A percentile compares a stretch with the other conserved stretches of the same genome.
Evolutionary conservation across 1,284 basidiomycete species (phyloP).

Genomic region (Cryptococcus hybrid): DNA sequence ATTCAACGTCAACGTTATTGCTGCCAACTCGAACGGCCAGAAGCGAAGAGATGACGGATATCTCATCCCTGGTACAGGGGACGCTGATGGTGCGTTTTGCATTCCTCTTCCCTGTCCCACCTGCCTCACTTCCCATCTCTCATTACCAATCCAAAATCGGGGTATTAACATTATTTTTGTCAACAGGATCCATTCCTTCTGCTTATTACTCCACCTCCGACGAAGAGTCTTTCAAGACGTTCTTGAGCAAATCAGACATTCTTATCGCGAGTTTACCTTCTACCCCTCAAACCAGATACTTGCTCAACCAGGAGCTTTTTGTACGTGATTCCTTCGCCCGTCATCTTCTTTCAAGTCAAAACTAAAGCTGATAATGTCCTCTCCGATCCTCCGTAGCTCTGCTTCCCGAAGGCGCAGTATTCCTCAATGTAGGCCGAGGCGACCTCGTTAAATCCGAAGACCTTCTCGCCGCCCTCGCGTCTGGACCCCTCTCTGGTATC

Average conservation of each 20-base stretch:
- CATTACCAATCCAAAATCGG: no score
- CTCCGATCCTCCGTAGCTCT: conserved; percentile 10
- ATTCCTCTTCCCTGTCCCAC: neutral
- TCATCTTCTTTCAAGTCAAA: no score
- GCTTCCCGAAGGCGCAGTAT: conserved; percentile 37
- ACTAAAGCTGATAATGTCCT: neutral
- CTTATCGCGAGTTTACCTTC: conserved; percentile 44
- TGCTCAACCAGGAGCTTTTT: conserved; percentile 37
- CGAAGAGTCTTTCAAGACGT: conserved; percentile 32
- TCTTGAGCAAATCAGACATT: conserved; percentile 38
- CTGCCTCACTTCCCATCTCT: conserved; percentile 1
- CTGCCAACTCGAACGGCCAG: conserved; percentile 45
- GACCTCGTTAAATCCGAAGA: conserved; percentile 40
- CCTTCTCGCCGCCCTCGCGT: conserved; percentile 33
- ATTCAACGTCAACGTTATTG: conserved; percentile 42
- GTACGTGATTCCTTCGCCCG: conserved; percentile 14
- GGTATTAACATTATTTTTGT: neutral
- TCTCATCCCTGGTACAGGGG: conserved; percentile 47
- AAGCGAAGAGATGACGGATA: conserved; percentile 40
- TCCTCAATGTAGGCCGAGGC: conserved; percentile 50
- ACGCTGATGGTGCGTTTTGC: conserved; percentile 31
- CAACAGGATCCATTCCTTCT: conserved; percentile 35
- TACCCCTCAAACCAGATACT: conserved; percentile 34
- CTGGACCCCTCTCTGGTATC: conserved; percentile 29
- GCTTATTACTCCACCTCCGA: conserved; percentile 41